Base-by-base conservation (phyloP, 495 filamentous ascomycete genomes). In the Sphaerosporella brunnea region DNA sequence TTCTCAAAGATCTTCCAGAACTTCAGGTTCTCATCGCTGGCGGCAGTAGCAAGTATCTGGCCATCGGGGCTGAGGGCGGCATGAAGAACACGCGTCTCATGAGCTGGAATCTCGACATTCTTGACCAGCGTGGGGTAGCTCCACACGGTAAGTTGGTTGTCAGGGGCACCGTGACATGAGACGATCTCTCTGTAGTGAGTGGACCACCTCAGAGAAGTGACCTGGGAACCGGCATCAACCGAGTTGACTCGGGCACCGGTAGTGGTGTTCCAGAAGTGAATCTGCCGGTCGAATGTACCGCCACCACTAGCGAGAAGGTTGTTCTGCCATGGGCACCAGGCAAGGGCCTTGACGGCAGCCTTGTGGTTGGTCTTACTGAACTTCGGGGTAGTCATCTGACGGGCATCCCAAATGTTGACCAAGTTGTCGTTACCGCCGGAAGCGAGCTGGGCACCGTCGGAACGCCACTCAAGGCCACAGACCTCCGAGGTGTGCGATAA, bases 1-100 rank as follows among this genome's bases (percentile, higher is more conserved):
- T 92, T 93, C 73, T 97, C 90, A 55, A 97, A 97, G 53, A 96
- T 67, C 77, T 96, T 97, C 90, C 90, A 99, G 73, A 99, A 99
- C 65, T 99, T 99, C 62, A 99, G 71, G 61, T 77, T 85, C 73
- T 99, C 90, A 60, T 99, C 90, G 39, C 51, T 54, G 25, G 58
- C 79, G 40, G 90, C 86, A 20, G 90, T 96, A 38, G 92, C 90
- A 15, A 99, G 75, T 71, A 93, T 93, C 69, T 95, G 87, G 25
- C 90, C 92, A 59, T 96, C 92, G 1, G 90, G 92, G 64, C 84
- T 93, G 46, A 99, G 70, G 57, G 79, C 84, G 68, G 81, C 87
- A 73, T 96, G 90, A 42, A 99, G 71, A 35, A 99, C 87, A 54
- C 90, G 71, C 52, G 84, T 93, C 72, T 99, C 90, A 62, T 99